Percentiles rank a stretch among this genome's conserved stretches.
Conservation (phyloP, 2,329 filamentous ascomycete genomes). For the Colletotrichum ledebouriae region DNA sequence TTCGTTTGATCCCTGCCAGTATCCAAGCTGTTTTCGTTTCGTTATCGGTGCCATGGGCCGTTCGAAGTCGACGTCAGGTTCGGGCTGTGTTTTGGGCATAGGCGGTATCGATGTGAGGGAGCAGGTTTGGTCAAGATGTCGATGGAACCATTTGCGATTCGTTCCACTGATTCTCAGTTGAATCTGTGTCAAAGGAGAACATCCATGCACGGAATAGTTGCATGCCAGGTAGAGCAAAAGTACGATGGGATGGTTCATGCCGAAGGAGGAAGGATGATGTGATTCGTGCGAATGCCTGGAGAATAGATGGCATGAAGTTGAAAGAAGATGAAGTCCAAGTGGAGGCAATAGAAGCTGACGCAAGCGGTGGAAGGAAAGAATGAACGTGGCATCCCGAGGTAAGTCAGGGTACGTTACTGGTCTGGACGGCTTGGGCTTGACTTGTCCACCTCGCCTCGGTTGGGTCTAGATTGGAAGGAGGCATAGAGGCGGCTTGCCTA, state of each 20-base stretch:
- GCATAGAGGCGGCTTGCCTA: slow-evolving; percentile 19
- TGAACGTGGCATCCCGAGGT: slow-evolving; percentile 1
- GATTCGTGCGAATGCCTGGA: neutral
- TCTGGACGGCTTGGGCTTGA: slow-evolving; percentile 12
- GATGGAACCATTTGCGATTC: too few relatives aligned
- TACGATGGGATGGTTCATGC: neutral
- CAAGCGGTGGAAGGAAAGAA: slow-evolving; percentile 1
- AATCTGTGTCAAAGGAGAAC: too few relatives aligned
- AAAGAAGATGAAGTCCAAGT: slow-evolving; percentile 20
- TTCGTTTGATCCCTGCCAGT: too few relatives aligned
- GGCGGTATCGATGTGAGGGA: too few relatives aligned
- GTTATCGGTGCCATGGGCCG: too few relatives aligned
- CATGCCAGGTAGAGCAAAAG: too few relatives aligned
- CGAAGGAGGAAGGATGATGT: neutral
- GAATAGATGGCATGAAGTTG: slow-evolving; percentile 18
- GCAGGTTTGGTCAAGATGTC: too few relatives aligned
- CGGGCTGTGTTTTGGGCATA: too few relatives aligned
- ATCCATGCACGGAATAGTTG: too few relatives aligned
- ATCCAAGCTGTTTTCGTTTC: too few relatives aligned
- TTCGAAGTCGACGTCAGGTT: too few relatives aligned
- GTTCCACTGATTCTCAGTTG: too few relatives aligned
- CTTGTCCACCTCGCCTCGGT: slow-evolving; percentile 7
- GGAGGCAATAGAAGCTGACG: slow-evolving; percentile 29
- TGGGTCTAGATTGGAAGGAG: slow-evolving; percentile 30
- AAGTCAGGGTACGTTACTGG: neutral